phyloP scores from a whole-genome alignment of 805 yeast species.

The Candida sphagnicola region DNA sequence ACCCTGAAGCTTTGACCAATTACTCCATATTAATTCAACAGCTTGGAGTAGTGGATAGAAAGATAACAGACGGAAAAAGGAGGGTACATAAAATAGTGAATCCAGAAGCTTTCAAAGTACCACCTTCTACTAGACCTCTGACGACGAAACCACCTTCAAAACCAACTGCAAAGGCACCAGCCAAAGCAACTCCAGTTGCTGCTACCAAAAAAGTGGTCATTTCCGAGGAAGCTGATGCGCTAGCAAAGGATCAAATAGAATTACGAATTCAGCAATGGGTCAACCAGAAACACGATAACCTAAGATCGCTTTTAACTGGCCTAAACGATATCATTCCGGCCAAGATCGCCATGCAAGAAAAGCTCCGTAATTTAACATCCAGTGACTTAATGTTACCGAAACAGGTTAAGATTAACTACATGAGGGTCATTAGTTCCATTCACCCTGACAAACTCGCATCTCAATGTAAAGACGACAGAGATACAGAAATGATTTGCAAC shows the following conservation, averaged over 20 bases:
- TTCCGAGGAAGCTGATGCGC: conserved; percentile 46
- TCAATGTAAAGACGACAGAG: conserved; percentile 46
- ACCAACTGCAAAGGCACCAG: background rate
- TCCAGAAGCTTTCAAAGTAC: conserved; percentile 34
- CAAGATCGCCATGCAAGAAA: conserved; percentile 46
- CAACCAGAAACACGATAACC: conserved; percentile 70
- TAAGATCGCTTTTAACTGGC: conserved; percentile 71
- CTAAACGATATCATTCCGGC: conserved; percentile 59
- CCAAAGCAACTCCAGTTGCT: conserved; percentile 18
- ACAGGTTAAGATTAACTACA: conserved; percentile 79
- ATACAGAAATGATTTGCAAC: conserved; percentile 80
- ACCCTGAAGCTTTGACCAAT: conserved; percentile 53
- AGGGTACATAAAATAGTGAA: conserved; percentile 66
- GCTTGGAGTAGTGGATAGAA: conserved; percentile 57
- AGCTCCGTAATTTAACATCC: conserved; percentile 7
- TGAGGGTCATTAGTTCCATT: conserved; percentile 74
- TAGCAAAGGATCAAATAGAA: conserved; percentile 35
- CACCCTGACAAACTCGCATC: conserved; percentile 79
- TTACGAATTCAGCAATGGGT: conserved; percentile 8
- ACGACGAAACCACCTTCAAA: background rate
- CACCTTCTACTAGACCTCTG: conserved; percentile 4
- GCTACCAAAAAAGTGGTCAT: no score
- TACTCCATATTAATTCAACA: conserved; percentile 63
- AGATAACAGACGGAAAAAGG: conserved; percentile 74
- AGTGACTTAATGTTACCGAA: conserved; percentile 80